phyloP scores from a whole-genome alignment of 495 filamentous ascomycete species.

The Neurospora sp. region DNA sequence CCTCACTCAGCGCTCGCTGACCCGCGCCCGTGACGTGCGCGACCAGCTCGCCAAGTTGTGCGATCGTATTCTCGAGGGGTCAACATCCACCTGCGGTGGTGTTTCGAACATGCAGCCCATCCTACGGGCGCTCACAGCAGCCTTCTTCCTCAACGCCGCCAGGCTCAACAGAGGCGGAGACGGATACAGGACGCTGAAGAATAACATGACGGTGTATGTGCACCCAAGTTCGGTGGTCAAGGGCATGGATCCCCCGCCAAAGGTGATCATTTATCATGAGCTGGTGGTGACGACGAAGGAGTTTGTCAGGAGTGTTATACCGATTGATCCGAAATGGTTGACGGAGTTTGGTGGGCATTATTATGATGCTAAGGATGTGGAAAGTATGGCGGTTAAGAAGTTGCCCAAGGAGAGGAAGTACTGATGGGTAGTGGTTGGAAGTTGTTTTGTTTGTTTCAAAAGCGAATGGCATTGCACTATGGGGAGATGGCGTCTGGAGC shows the following conservation, averaged over 20 bases:
- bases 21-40: conserved; percentile 80
- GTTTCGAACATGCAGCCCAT: conserved; percentile 63
- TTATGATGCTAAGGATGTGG: conserved; percentile 87
- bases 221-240: conserved; percentile 80
- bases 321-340: conserved; percentile 75
- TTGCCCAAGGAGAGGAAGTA: conserved; percentile 25
- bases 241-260: conserved; percentile 63
- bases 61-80: conserved; percentile 76
- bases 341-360: conserved; percentile 91
- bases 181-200: conserved; percentile 92
- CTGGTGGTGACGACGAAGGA: conserved; percentile 88
- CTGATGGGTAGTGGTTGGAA: neutral
- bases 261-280: conserved; percentile 88
- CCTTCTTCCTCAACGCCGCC: conserved; percentile 94
- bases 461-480: neutral
- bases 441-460: neutral
- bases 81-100: conserved; percentile 59
- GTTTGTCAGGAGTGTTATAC: conserved; percentile 84
- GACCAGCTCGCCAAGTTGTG: conserved; percentile 93
- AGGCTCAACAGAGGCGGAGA: conserved; percentile 76
- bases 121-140: conserved; percentile 77
- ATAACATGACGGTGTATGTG: conserved; percentile 76
- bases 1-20: conserved; percentile 77
- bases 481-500: neutral
- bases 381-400: conserved; percentile 71